Conservation (phyloP, 108 stramenopile species). For the Pelagomonas calceolata region DNA sequence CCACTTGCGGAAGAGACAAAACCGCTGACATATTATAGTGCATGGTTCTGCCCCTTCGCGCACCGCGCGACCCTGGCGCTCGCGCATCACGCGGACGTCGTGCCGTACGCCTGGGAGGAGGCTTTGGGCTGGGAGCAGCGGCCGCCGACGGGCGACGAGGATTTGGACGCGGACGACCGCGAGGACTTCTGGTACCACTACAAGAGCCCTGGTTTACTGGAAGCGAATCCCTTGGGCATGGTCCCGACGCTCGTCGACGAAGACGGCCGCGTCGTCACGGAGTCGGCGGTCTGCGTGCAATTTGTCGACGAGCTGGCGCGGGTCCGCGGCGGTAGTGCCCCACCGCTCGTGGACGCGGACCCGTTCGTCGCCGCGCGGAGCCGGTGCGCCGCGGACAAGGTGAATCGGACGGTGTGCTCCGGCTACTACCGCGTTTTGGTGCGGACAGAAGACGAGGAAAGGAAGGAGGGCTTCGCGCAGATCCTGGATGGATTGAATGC, state of each 20-base stretch:
- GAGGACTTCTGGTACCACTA: slow-evolving; percentile 79
- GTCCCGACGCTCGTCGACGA: slow-evolving; percentile 50
- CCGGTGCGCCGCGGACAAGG: slow-evolving; percentile 58
- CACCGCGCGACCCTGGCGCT: slow-evolving; percentile 68
- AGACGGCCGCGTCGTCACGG: slow-evolving; percentile 29
- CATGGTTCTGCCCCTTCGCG: slow-evolving; percentile 78
- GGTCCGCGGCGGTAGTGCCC: slow-evolving; percentile 31
- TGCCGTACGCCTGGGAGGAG: slow-evolving; percentile 71
- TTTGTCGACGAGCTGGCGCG: slow-evolving; percentile 55
- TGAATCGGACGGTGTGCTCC: slow-evolving; percentile 66
- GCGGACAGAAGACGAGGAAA: slow-evolving; percentile 50
- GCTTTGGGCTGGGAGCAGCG: slow-evolving; percentile 64
- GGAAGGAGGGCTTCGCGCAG: slow-evolving; percentile 47
- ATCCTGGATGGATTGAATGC: slow-evolving; percentile 44
- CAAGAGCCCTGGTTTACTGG: slow-evolving; percentile 59
- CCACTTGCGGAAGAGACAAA: too few relatives aligned
- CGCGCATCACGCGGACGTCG: slow-evolving; percentile 61
- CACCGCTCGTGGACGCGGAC: slow-evolving; percentile 49
- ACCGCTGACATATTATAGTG: slow-evolving; percentile 36
- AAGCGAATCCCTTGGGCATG: slow-evolving; percentile 53
- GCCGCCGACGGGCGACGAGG: slow-evolving; percentile 33
- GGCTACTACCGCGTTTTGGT: slow-evolving; percentile 69
- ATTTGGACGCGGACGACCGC: slow-evolving; percentile 56
- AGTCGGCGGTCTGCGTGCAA: slow-evolving; percentile 58
- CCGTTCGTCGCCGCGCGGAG: slow-evolving; percentile 56